A percentile compares a stretch with the other conserved stretches of the same genome.
These are phyloP conservation scores for Apiospora sp. DNA, from an alignment of 2,329 filamentous ascomycete species.

Conservation along the genomic window DNA sequence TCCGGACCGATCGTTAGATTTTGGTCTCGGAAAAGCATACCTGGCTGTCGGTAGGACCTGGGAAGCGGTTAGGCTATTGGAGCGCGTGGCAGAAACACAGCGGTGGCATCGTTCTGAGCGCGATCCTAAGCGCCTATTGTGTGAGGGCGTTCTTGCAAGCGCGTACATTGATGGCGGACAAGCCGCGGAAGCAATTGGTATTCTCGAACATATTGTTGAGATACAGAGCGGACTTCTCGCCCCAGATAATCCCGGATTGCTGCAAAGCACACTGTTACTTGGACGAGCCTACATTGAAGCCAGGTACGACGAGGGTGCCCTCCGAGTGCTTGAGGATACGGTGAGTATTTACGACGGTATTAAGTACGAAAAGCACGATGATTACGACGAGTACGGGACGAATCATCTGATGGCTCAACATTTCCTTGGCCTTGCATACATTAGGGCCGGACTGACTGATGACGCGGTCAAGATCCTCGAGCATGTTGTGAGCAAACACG, in stretches of 20 bases:
- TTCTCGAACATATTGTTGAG: no score
- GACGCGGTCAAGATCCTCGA: slow-evolving; percentile 36
- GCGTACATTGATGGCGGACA: no score
- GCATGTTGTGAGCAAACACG: slow-evolving; percentile 31
- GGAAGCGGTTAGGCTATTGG: no score
- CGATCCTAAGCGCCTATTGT: no score
- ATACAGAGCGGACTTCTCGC: no score
- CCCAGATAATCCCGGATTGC: no score
- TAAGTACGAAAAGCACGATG: neutral
- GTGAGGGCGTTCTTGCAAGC: no score
- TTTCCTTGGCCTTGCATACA: slow-evolving; percentile 34
- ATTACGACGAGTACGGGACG: neutral
- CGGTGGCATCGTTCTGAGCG: no score
- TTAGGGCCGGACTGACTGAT: slow-evolving; percentile 26
- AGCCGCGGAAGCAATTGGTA: no score
- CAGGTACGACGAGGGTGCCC: no score
- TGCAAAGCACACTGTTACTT: no score
- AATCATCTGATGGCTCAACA: neutral
- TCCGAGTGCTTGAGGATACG: slow-evolving; percentile 26
- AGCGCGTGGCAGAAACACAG: neutral
- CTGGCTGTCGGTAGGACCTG: neutral
- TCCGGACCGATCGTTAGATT: neutral
- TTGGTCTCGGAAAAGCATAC: neutral
- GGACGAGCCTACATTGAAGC: no score
- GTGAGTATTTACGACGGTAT: neutral